Conservation (phyloP, 495 filamentous ascomycete species). For the Staphylotrichum longicolle region DNA sequence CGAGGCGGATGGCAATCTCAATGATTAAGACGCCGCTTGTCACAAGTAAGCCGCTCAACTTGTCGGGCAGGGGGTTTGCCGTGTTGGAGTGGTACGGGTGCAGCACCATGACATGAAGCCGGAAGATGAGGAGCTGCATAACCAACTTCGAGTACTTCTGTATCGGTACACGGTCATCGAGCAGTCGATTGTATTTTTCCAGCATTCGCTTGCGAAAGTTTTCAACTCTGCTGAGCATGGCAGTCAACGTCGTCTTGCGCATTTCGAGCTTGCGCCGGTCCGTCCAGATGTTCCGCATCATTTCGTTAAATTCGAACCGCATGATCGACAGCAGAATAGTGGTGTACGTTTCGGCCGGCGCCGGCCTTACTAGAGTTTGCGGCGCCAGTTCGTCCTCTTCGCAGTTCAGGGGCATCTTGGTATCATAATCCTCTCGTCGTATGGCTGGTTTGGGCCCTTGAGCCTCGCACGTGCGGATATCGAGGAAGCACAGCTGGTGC, state of each 20-base stretch:
- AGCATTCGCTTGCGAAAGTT: slow-evolving; percentile 57
- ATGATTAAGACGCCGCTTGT: slow-evolving; percentile 52
- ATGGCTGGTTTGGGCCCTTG: slow-evolving; percentile 68
- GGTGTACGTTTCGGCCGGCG: slow-evolving; percentile 58
- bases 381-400: slow-evolving; percentile 58
- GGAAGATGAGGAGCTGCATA: slow-evolving; percentile 59
- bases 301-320: slow-evolving; percentile 70
- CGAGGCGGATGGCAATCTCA: slow-evolving; percentile 60
- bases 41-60: slow-evolving; percentile 49
- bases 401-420: slow-evolving; percentile 63
- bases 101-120: slow-evolving; percentile 62
- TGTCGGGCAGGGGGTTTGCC: slow-evolving; percentile 48
- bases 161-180: slow-evolving; percentile 56
- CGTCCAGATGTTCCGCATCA: slow-evolving; percentile 63
- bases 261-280: slow-evolving; percentile 61
- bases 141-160: slow-evolving; percentile 59
- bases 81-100: slow-evolving; percentile 62
- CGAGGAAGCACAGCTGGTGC: slow-evolving; percentile 72
- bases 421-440: slow-evolving; percentile 68
- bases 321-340: slow-evolving; percentile 63
- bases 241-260: slow-evolving; percentile 55
- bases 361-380: slow-evolving; percentile 32
- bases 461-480: slow-evolving; percentile 72
- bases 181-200: slow-evolving; percentile 57
- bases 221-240: slow-evolving; percentile 59